These are phyloP conservation scores for Venturia aucupariae DNA, from an alignment of 2,329 filamentous ascomycete species.

Conservation along the genomic window DNA sequence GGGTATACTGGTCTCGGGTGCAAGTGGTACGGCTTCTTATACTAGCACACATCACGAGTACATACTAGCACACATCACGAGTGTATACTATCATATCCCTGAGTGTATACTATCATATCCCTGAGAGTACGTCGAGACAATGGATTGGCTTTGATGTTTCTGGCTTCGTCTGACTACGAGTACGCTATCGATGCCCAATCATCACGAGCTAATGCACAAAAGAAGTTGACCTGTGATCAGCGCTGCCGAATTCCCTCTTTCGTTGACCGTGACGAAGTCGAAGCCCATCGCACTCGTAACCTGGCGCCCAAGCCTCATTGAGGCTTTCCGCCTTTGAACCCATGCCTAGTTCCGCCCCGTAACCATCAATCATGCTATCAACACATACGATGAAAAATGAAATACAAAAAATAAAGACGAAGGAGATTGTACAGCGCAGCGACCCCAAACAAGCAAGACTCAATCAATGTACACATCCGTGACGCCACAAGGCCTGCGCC, in stretches of 20 bases:
- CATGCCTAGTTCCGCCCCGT: background rate
- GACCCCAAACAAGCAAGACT: background rate
- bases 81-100: too few relatives aligned
- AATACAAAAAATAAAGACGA: background rate
- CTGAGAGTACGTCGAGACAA: too few relatives aligned
- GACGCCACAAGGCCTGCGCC: constrained; percentile 7
- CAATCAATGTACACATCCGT: background rate
- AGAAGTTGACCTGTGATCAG: background rate
- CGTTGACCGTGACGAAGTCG: background rate
- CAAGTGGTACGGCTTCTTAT: too few relatives aligned
- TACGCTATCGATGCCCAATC: background rate
- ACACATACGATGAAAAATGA: background rate
- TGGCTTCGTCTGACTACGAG: too few relatives aligned
- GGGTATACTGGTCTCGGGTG: too few relatives aligned
- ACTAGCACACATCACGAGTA: background rate
- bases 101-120: too few relatives aligned
- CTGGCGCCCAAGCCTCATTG: background rate
- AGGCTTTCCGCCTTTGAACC: background rate
- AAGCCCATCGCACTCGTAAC: background rate
- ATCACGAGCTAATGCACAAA: background rate
- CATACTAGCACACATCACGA: background rate
- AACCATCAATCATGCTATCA: background rate
- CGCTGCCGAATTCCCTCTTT: background rate
- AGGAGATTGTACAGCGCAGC: background rate
- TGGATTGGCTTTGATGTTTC: too few relatives aligned